Evolutionary conservation across 2,329 filamentous ascomycete species (phyloP), one percentile per base, ranked within the genome.

Genomic region (Huntiella savannae): DNA sequence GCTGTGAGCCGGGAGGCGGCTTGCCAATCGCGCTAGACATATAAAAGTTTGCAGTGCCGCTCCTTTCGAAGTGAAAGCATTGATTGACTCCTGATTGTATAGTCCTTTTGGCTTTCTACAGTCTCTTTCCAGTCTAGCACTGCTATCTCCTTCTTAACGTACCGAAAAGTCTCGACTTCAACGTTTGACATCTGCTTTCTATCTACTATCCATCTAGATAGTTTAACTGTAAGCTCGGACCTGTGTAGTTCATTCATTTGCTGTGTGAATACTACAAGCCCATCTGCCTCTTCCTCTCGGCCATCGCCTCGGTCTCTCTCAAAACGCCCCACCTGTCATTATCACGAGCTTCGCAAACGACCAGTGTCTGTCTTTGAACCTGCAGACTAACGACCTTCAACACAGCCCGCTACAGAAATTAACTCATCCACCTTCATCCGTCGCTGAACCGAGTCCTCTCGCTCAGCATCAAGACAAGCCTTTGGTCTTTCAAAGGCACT

Each of bases 401-500:
- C 34, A 13, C 34, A 36, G 34, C 34, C 34, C 34, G 19, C 28
- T 19, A 34, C 32, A 43, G 33, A 50, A 40, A 40, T 40, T 50
- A n/a, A 10, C 33, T 43, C 13, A 28, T 32, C 13, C 36, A 17
- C 46, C 40, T 15, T 28, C 33, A 28, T 7, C 19, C 33, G 12
- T 42, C 8, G 47, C 43, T 49, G 39, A 43, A 35, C 40, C 48
- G 35, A 17, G n/a, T 33, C 19, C 34, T 46, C 39, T 39, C 46
- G 39, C 39, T 38, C 48, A 47, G 33, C 42, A 38, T 45, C 16
- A 28, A 15, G 49, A 43, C 45, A 35, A 42, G 74, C 75, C 75
- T 78, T 79, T 79, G 75, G 77, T 71, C 63, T 56, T 54, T 70
- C 73, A 79, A 79, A 78, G 74, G 75, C 73, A 68, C 60, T 58